These are phyloP conservation scores for Dipodascus albidus DNA, from an alignment of 805 yeast genomes.

Conservation along the genomic window DNA sequence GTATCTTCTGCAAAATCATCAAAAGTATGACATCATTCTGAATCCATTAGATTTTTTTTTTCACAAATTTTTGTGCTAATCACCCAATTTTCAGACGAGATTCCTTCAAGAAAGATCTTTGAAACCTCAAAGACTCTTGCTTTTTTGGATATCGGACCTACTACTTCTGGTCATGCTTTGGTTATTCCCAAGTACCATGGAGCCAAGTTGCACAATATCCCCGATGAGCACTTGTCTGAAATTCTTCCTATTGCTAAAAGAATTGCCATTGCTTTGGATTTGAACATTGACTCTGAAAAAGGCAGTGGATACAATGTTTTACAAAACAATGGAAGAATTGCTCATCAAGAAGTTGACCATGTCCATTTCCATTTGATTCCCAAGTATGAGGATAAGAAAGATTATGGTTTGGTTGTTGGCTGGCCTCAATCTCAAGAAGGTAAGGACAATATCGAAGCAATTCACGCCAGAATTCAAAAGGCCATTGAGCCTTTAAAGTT, in stretches of 20 bases:
- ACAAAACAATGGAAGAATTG: conserved; percentile 90
- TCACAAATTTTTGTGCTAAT: not conserved
- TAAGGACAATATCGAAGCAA: conserved; percentile 55
- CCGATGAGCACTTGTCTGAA: conserved; percentile 83
- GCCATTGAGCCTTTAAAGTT: not conserved
- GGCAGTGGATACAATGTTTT: conserved; percentile 73
- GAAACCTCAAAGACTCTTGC: conserved; percentile 76
- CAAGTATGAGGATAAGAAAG: conserved; percentile 51
- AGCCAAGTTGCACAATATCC: conserved; percentile 80
- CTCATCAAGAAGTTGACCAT: conserved; percentile 92
- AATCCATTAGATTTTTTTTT: conserved; percentile 1
- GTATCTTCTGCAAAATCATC: conserved; percentile 90
- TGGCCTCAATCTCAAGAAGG: conserved; percentile 90
- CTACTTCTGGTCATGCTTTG: conserved; percentile 77
- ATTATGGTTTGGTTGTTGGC: conserved; percentile 64
- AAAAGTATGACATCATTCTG: conserved; percentile 55
- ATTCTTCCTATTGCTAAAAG: conserved; percentile 81
- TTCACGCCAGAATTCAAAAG: conserved; percentile 45
- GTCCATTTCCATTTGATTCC: conserved; percentile 97
- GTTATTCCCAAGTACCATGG: conserved; percentile 93
- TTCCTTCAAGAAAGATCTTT: conserved; percentile 81
- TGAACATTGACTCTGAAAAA: conserved; percentile 41
- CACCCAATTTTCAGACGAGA: conserved; percentile 49
- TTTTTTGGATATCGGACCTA: conserved; percentile 89
- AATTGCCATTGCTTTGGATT: conserved; percentile 58